Percentiles rank a stretch among this genome's conserved stretches.
These are phyloP conservation scores for Hypholoma fasciculare DNA, from an alignment of 768 basidiomycete species.

Conservation along the genomic window DNA sequence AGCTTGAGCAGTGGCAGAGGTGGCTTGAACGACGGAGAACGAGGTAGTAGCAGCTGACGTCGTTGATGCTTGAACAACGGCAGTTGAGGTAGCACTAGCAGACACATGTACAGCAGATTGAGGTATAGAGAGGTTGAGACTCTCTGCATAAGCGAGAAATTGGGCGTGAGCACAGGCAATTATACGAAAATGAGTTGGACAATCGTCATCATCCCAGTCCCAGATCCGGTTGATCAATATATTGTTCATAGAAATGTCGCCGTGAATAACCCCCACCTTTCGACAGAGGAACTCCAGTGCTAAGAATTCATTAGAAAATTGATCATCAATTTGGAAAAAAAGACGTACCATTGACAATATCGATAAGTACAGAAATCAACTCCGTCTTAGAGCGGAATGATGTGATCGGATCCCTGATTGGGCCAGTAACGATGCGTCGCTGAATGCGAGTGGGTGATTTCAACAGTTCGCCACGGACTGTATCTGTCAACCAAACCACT, in stretches of 20 bases:
- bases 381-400: conserved; percentile 10
- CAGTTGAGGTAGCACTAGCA: no score
- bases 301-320: background rate
- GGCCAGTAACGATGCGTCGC: conserved; percentile 9
- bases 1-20: background rate
- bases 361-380: background rate
- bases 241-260: conserved; percentile 5
- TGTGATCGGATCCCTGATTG: conserved; percentile 13
- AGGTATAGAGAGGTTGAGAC: no score
- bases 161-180: background rate
- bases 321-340: background rate
- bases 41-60: background rate
- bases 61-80: background rate
- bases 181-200: no score
- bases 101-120: no score
- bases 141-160: no score
- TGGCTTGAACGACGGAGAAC: background rate
- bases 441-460: background rate
- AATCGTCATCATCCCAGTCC: no score
- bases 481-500: background rate
- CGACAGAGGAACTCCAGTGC: background rate
- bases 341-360: conserved; percentile 9
- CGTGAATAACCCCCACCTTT: background rate
- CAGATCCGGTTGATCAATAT: conserved; percentile 8
- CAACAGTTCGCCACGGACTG: background rate